These are phyloP conservation scores for Mycena sp. DNA, from an alignment of 1,284 basidiomycete genomes.

Conservation along the genomic window DNA sequence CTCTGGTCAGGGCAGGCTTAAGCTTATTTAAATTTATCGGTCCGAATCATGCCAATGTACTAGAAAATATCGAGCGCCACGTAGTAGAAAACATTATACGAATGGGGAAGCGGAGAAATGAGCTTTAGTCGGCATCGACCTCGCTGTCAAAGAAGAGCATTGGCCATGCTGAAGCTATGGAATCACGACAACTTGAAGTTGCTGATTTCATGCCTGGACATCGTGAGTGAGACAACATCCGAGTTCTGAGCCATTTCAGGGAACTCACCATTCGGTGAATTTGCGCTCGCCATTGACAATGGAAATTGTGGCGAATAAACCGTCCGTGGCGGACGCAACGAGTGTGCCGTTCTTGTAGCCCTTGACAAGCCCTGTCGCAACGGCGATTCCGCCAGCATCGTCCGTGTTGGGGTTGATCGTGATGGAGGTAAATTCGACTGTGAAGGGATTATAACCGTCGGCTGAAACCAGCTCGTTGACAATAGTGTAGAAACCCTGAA, in stretches of 20 bases:
- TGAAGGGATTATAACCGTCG: constrained; percentile 1
- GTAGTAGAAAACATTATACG: too few species aligned
- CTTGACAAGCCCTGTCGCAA: constrained; percentile 7
- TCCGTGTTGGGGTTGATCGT: not conserved
- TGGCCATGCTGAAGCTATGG: too few species aligned
- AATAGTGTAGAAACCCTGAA: not conserved
- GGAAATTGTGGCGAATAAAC: constrained; percentile 7
- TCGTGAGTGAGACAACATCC: too few species aligned
- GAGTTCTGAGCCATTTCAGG: not conserved
- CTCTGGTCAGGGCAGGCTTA: constrained; percentile 1
- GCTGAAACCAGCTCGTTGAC: constrained; percentile 1
- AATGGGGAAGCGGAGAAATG: too few species aligned
- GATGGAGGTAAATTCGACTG: constrained; percentile 12
- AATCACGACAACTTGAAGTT: not conserved
- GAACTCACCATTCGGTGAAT: constrained; percentile 10
- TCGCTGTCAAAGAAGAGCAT: too few species aligned
- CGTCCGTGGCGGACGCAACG: not conserved
- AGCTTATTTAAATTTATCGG: not conserved
- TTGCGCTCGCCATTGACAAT: constrained; percentile 13
- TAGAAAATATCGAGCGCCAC: too few species aligned
- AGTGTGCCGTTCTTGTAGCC: constrained; percentile 11
- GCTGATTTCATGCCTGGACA: constrained; percentile 13
- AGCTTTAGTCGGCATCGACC: too few species aligned
- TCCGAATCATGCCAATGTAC: not conserved
- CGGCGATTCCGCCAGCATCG: constrained; percentile 6